phyloP scores from a whole-genome alignment of 2,329 filamentous ascomycete species.

The Colletotrichum orbiculare region DNA sequence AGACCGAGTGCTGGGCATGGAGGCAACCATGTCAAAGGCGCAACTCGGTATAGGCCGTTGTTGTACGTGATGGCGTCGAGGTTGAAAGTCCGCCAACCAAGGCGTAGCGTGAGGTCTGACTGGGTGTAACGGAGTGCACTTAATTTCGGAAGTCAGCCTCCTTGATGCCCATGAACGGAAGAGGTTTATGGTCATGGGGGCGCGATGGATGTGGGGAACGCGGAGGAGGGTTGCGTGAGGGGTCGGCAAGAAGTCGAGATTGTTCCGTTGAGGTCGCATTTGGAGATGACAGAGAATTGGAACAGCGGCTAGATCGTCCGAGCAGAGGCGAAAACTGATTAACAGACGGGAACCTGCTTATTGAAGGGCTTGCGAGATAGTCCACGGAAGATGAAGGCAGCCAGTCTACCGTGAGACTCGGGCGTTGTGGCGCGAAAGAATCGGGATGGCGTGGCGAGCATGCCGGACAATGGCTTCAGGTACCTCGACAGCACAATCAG shows the following conservation, averaged over 20 bases:
- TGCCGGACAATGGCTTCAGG: slow-evolving; percentile 18
- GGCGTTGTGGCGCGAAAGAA: no score
- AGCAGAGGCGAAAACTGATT: slow-evolving; percentile 7
- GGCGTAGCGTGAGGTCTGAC: neutral
- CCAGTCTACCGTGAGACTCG: neutral
- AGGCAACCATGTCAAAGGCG: slow-evolving; percentile 7
- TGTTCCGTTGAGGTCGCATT: slow-evolving; percentile 17
- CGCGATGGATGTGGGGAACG: slow-evolving; percentile 32
- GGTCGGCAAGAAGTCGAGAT: slow-evolving; percentile 16
- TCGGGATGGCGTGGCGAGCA: no score
- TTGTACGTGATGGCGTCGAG: slow-evolving; percentile 6
- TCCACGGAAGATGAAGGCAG: neutral
- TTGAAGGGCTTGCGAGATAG: slow-evolving; percentile 10
- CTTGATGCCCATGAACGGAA: slow-evolving; percentile 37
- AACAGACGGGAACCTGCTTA: slow-evolving; percentile 15
- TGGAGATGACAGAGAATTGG: slow-evolving; percentile 3
- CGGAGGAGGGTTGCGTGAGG: slow-evolving; percentile 30
- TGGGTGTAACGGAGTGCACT: slow-evolving; percentile 29
- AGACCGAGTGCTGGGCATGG: slow-evolving; percentile 11
- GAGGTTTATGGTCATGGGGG: slow-evolving; percentile 33
- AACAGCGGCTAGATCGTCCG: slow-evolving; percentile 23
- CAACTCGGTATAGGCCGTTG: slow-evolving; percentile 1
- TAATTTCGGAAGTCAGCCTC: slow-evolving; percentile 38
- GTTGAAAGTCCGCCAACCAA: slow-evolving; percentile 28
- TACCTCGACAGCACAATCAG: neutral